Evolutionary conservation across 306 rosid genomes (phyloP).

Genomic region (Dalbergia cochinchinensis): DNA sequence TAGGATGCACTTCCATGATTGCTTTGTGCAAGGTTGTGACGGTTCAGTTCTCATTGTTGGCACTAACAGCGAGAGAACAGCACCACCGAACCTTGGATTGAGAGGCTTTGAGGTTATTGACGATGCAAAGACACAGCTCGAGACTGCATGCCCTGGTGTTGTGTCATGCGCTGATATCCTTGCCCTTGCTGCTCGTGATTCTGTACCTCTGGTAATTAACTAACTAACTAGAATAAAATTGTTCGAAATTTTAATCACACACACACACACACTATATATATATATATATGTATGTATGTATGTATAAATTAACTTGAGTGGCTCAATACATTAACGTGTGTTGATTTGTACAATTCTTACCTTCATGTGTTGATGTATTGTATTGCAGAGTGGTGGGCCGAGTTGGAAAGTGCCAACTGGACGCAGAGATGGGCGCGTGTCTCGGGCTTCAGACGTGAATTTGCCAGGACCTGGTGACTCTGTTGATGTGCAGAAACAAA

Average conservation of each 20-base stretch:
- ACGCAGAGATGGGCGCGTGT: conserved; percentile 38
- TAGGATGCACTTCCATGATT: conserved; percentile 44
- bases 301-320: no score
- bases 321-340: background rate
- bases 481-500: conserved; percentile 34
- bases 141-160: conserved; percentile 28
- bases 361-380: background rate
- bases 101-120: conserved; percentile 34
- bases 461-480: conserved; percentile 42
- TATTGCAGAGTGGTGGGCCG: conserved; percentile 24
- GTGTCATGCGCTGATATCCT: conserved; percentile 46
- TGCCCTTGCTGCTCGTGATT: conserved; percentile 43
- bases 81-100: background rate
- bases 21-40: conserved; percentile 43
- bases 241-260: no score
- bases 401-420: conserved; percentile 38
- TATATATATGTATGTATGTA: no score
- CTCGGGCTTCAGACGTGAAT: conserved; percentile 25
- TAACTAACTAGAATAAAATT: background rate
- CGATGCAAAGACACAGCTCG: conserved; percentile 39
- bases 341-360: background rate
- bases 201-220: conserved; percentile 24
- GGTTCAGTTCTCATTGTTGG: conserved; percentile 37
- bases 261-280: no score
- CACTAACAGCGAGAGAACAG: background rate